Evolutionary conservation across 345 rosid genomes (phyloP).

Genomic region (Lumnitzera littorea): DNA sequence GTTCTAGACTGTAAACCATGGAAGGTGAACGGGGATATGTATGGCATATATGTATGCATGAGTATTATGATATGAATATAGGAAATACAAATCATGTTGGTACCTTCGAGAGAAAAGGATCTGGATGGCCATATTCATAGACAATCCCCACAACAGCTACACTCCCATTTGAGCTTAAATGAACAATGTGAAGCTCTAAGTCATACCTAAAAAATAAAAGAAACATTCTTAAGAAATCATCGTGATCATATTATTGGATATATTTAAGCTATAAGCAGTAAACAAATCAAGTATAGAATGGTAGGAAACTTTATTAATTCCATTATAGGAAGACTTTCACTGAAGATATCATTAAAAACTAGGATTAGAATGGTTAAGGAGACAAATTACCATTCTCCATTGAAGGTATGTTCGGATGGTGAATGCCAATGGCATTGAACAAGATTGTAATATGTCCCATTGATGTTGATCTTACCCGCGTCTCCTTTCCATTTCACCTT

Average conservation of each 20-base stretch:
- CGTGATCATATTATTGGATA: no score
- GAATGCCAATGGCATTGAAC: slow-evolving; percentile 65
- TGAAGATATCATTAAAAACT: no score
- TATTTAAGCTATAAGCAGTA: no score
- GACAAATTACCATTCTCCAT: slow-evolving; percentile 39
- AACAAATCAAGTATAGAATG: no score
- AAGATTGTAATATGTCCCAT: slow-evolving; percentile 35
- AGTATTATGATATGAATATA: no score
- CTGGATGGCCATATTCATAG: slow-evolving; percentile 47
- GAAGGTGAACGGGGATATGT: background rate
- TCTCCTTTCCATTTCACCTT: slow-evolving; percentile 66
- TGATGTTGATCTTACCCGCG: slow-evolving; percentile 50
- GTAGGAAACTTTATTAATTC: no score
- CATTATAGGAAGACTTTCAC: no score
- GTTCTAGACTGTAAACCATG: no score
- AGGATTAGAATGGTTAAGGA: no score
- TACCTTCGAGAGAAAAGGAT: slow-evolving; percentile 51
- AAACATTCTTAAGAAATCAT: background rate
- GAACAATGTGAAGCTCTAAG: slow-evolving; percentile 66
- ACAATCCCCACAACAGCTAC: slow-evolving; percentile 47
- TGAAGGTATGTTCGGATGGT: slow-evolving; percentile 57
- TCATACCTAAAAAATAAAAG: slow-evolving; percentile 20
- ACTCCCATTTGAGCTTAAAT: slow-evolving; percentile 20
- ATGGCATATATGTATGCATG: background rate
- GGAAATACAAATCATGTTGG: no score